Conservation (phyloP, 1,284 basidiomycete species). For the Heliocybe sulcata region DNA sequence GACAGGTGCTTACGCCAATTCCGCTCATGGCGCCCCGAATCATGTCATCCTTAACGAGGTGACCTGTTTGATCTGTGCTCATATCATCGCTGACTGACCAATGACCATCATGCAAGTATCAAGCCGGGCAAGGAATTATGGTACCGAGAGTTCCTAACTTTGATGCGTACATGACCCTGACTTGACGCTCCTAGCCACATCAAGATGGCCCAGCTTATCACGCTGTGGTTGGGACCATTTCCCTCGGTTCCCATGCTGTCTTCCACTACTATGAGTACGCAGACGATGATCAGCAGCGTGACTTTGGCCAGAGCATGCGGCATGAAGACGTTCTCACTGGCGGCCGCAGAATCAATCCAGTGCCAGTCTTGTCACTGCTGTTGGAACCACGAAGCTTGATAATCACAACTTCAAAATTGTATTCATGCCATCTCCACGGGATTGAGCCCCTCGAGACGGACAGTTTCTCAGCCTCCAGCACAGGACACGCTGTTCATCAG, state of each 20-base stretch:
- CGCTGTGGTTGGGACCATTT: conserved; percentile 86
- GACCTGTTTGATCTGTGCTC: conserved; percentile 6
- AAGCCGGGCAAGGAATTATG: conserved; percentile 88
- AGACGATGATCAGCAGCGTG: conserved; percentile 9
- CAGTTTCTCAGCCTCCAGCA: conserved; percentile 19
- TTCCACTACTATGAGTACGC: conserved; percentile 82
- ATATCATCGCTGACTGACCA: conserved; percentile 1
- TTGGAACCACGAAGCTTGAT: conserved; percentile 79
- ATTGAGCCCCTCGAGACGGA: conserved; percentile 54
- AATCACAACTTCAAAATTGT: conserved; percentile 66
- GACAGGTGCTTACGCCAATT: conserved; percentile 53
- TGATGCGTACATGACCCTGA: conserved; percentile 6
- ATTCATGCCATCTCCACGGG: conserved; percentile 68
- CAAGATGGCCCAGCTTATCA: conserved; percentile 89
- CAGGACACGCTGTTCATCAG: conserved; percentile 6
- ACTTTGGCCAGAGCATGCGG: not conserved
- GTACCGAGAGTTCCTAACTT: conserved; percentile 31
- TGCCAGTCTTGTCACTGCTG: conserved; percentile 66
- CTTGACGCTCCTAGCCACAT: conserved; percentile 58
- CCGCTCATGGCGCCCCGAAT: conserved; percentile 67
- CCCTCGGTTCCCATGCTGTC: conserved; percentile 76
- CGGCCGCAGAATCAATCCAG: conserved; percentile 52
- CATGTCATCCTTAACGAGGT: conserved; percentile 86
- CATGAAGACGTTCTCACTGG: conserved; percentile 10
- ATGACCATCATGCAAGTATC: conserved; percentile 57